A percentile compares a stretch with the other conserved stretches of the same genome.
Evolutionary conservation across 2,329 filamentous ascomycete genomes (phyloP).

Genomic region (Calonectria crousiana): DNA sequence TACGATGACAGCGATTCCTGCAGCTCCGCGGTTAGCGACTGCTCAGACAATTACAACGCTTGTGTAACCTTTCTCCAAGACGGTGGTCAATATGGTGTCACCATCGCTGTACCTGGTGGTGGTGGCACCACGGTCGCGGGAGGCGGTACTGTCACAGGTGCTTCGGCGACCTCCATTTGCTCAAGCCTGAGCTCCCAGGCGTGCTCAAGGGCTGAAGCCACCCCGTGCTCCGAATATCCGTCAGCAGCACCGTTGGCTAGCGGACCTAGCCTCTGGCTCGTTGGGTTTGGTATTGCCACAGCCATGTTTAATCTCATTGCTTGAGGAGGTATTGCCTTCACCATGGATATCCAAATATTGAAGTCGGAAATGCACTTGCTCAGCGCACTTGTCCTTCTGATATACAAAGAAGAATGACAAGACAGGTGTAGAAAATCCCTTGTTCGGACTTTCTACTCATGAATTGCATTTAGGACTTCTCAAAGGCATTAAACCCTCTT

Average conservation of each 20-base stretch:
- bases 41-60: conserved; percentile 65
- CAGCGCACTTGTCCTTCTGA: neutral
- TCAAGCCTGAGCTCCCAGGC: conserved; percentile 66
- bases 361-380: neutral
- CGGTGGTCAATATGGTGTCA: conserved; percentile 62
- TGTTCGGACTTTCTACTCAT: neutral
- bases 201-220: conserved; percentile 59
- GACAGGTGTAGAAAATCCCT: neutral
- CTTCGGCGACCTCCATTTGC: conserved; percentile 66
- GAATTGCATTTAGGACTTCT: neutral
- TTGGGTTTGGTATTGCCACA: conserved; percentile 19
- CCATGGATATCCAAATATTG: neutral
- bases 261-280: conserved; percentile 21
- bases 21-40: conserved; percentile 63
- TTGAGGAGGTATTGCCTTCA: conserved; percentile 15
- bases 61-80: conserved; percentile 64
- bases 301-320: conserved; percentile 5
- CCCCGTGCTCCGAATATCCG: conserved; percentile 52
- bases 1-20: conserved; percentile 66
- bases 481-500: neutral
- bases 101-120: conserved; percentile 66
- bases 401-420: neutral
- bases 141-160: conserved; percentile 53
- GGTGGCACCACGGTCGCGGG: conserved; percentile 65
- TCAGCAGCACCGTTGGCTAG: conserved; percentile 29